Evolutionary conservation across 441 rosid species (phyloP), one percentile per base, ranked within the genome.

Genomic region (Omphalea diandra): DNA sequence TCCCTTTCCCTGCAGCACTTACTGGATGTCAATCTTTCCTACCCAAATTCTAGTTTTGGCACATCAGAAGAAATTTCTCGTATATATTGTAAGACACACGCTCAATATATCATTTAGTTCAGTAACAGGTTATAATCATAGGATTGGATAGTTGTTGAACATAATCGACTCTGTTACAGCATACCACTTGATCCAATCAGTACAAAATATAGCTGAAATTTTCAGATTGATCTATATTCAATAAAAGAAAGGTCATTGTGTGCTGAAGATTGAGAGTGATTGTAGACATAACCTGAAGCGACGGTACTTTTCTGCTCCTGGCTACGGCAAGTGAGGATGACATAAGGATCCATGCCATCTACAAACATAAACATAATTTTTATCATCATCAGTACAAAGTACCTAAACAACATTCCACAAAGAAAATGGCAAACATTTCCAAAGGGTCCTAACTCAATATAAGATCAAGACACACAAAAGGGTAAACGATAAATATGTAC

Each of bases 271-370:
- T 53, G 27, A 33, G 57, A 36, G 63, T 32, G 68, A 47, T 40
- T 24, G 29, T 36, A 58, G 20, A 67, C 24, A 74, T 9, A 61
- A 86, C 90, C 90, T 71, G 83, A 69, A 60, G 86, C 88, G 41
- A 86, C 80, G 35, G 82, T 86, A 85, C 90, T 86, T 26, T 69
- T 82, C 55, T 75, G 70, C 80, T 86, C 85, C 78, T 86, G 90
- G 43, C 77, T 76, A 12, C 86, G 86, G 68, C 86, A 81, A 41
- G 75, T 81, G 50, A 84, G 79, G 75, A 75, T 53, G 20, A 82
- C 84, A 66, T 77, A 86, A 26, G 90, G 84, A 65, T 86, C 90
- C 82, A 82, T 82, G 8, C 71, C 54, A 22, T 58, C 90, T 86
- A 79, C 14, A 55, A 52, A 64, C 5, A 33, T 31, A 49, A 31